phyloP scores from a whole-genome alignment of 768 basidiomycete species.

The Wakefieldia striispora region DNA sequence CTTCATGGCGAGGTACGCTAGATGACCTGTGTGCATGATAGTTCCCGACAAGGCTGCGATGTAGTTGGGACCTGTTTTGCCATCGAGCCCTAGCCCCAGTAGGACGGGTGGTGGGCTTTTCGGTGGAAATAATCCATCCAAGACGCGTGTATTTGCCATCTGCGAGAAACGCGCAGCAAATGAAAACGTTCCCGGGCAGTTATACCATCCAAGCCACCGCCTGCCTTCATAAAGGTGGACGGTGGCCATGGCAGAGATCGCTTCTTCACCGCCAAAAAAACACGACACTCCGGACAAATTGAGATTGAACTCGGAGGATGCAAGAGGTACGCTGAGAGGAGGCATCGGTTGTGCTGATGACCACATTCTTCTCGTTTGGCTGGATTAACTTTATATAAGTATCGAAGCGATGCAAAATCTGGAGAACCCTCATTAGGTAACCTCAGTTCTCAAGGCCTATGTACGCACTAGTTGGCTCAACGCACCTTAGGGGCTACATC shows the following conservation, averaged over 20 bases:
- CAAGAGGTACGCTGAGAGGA: conserved; percentile 15
- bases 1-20: conserved; percentile 22
- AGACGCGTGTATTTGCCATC: conserved; percentile 26
- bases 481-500: background rate
- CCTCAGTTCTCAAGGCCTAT: background rate
- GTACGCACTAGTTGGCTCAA: background rate
- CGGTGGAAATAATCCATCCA: conserved; percentile 25
- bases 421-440: conserved; percentile 1
- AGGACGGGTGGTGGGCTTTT: conserved; percentile 13
- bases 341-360: conserved; percentile 13
- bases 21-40: conserved; percentile 19
- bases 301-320: conserved; percentile 17
- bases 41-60: conserved; percentile 26
- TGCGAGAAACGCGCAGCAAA: conserved; percentile 32
- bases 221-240: conserved; percentile 33
- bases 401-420: background rate
- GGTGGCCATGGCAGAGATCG: conserved; percentile 33
- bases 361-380: background rate
- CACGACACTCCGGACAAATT: conserved; percentile 31
- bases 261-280: conserved; percentile 37
- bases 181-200: conserved; percentile 32
- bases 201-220: conserved; percentile 38
- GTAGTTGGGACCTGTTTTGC: conserved; percentile 27
- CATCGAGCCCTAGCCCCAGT: conserved; percentile 31
- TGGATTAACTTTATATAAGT: background rate